Conservation (phyloP, 768 basidiomycete genomes). For the Candolleomyces eurysporus region DNA sequence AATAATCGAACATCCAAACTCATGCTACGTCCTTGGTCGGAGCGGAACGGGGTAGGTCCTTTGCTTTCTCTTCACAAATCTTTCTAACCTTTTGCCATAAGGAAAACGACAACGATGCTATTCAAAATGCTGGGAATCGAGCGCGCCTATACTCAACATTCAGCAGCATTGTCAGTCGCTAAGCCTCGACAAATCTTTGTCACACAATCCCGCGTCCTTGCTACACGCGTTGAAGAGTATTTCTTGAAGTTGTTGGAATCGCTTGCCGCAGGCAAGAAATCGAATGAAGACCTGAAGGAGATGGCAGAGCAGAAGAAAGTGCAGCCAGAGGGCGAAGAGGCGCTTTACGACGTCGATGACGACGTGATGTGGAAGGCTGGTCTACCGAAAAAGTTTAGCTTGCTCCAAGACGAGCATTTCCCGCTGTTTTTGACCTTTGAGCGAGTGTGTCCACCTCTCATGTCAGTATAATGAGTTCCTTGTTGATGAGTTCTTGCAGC, state of each 20-base stretch:
- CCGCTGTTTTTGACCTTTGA: conserved; percentile 71
- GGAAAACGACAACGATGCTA: conserved; percentile 73
- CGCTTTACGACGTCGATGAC: conserved; percentile 40
- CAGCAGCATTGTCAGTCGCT: too few relatives aligned
- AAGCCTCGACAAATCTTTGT: too few relatives aligned
- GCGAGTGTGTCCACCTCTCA: conserved; percentile 34
- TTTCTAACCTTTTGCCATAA: conserved; percentile 19
- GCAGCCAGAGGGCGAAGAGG: not conserved
- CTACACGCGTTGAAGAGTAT: too few relatives aligned
- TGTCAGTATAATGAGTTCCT: not conserved
- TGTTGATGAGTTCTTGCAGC: too few relatives aligned
- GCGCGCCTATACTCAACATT: too few relatives aligned
- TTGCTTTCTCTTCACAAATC: not conserved
- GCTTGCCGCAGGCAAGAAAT: too few relatives aligned
- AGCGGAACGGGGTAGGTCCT: conserved; percentile 65
- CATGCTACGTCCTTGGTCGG: conserved; percentile 64
- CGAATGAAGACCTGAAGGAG: too few relatives aligned
- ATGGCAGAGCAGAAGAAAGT: conserved; percentile 15
- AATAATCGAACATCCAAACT: conserved; percentile 54
- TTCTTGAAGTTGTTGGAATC: too few relatives aligned
- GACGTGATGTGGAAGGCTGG: conserved; percentile 36
- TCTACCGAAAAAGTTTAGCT: conserved; percentile 53
- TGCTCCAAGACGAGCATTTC: conserved; percentile 58
- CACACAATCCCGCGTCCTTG: too few relatives aligned
- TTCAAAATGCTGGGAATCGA: too few relatives aligned